phyloP scores from a whole-genome alignment of 176 grass and related monocot species.

The Thinopyrum elongatum region DNA sequence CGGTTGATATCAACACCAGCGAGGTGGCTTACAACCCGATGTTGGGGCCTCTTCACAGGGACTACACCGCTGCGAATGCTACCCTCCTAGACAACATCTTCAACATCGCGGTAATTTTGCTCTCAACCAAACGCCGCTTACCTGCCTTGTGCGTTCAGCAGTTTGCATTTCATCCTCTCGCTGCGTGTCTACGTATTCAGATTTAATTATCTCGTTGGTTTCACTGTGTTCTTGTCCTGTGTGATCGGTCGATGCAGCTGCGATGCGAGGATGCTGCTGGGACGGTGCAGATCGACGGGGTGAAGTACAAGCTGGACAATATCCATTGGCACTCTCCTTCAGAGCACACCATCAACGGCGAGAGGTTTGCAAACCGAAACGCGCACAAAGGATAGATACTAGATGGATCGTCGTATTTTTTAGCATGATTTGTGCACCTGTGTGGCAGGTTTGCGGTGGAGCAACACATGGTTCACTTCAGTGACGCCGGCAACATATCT shows the following conservation, averaged over 20 bases:
- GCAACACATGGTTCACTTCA: constrained; percentile 84
- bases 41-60: constrained; percentile 45
- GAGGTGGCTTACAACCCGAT: constrained; percentile 24
- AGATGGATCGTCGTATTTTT: no score
- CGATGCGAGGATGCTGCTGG: constrained; percentile 34
- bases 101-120: constrained; percentile 58
- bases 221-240: background rate
- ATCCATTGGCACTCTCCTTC: constrained; percentile 88
- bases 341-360: constrained; percentile 72
- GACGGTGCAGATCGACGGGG: constrained; percentile 43
- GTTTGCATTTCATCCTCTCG: background rate
- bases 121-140: background rate
- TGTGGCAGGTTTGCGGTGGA: constrained; percentile 52
- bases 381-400: no score
- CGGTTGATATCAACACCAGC: constrained; percentile 57
- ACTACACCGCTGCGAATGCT: constrained; percentile 62
- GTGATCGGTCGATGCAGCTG: constrained; percentile 26
- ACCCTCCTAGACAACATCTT: constrained; percentile 69
- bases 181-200: background rate
- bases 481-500: constrained; percentile 56
- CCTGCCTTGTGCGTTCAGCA: background rate
- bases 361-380: constrained; percentile 38
- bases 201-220: background rate
- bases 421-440: no score
- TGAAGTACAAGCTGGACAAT: constrained; percentile 57